These are phyloP conservation scores for Trichoderma atrobrunneum DNA, from an alignment of 2,329 filamentous ascomycete species.

Conservation along the genomic window DNA sequence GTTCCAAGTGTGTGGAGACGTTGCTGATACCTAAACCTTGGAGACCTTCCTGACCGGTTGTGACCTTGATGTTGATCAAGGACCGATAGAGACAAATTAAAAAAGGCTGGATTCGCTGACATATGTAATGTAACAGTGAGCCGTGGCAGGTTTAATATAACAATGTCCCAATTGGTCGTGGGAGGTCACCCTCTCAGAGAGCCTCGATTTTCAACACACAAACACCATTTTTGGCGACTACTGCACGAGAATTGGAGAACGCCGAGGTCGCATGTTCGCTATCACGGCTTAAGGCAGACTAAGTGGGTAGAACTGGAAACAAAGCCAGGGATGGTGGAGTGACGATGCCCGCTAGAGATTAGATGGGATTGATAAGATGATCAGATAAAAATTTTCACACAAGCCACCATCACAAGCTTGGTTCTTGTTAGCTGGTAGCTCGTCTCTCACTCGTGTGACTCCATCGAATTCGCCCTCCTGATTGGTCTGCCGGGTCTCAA, in stretches of 20 bases:
- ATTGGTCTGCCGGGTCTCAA: constrained; percentile 5
- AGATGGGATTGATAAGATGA: constrained; percentile 22
- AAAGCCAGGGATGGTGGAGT: not conserved
- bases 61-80: not conserved
- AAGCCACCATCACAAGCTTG: not conserved
- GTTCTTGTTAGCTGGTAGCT: not conserved
- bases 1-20: not conserved
- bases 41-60: not conserved
- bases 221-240: not conserved
- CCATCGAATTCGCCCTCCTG: not conserved
- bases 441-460: not conserved
- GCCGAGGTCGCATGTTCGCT: constrained; percentile 12
- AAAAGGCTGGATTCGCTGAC: not conserved
- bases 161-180: not conserved
- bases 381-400: constrained; percentile 20
- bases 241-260: not conserved
- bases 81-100: not conserved
- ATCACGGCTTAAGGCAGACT: not conserved
- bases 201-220: not conserved
- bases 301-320: constrained; percentile 9
- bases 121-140: not conserved
- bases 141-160: not conserved
- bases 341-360: constrained; percentile 9
- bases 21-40: not conserved
- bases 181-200: not conserved